Conservation (phyloP, 177 flowering plant genomes). For the Vitis hybrid region DNA sequence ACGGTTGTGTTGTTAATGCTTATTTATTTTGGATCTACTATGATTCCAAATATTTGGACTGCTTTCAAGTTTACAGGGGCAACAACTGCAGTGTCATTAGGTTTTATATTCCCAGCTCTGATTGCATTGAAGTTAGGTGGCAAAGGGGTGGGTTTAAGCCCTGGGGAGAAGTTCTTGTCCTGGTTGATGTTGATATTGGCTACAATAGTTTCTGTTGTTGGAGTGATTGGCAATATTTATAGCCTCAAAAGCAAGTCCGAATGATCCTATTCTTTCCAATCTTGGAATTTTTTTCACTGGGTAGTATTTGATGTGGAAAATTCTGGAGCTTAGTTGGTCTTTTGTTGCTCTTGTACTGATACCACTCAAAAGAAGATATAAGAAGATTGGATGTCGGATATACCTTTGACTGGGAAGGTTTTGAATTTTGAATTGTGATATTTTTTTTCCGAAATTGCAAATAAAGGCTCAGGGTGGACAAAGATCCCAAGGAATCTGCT, state of each 20-base stretch:
- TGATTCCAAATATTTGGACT: constrained; percentile 95
- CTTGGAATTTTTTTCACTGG: not conserved
- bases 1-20: constrained; percentile 60
- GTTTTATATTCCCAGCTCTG: constrained; percentile 88
- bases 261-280: constrained; percentile 23
- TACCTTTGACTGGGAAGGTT: too few relatives aligned
- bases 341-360: too few relatives aligned
- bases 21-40: constrained; percentile 74
- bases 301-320: not conserved
- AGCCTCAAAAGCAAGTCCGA: constrained; percentile 45
- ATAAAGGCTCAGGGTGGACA: too few relatives aligned
- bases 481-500: too few relatives aligned
- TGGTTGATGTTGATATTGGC: constrained; percentile 82
- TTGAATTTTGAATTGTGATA: too few relatives aligned
- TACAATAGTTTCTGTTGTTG: constrained; percentile 60
- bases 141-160: constrained; percentile 41
- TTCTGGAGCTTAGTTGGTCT: too few relatives aligned
- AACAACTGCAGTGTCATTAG: constrained; percentile 89
- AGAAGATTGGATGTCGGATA: too few relatives aligned
- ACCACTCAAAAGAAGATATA: too few relatives aligned
- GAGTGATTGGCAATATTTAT: constrained; percentile 77
- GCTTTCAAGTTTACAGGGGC: constrained; percentile 99
- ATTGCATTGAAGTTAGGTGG: constrained; percentile 63
- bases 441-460: too few relatives aligned
- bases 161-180: constrained; percentile 46